Percentiles rank a stretch among this genome's conserved stretches.
These are phyloP conservation scores for Pichia kudriavzevii DNA, from an alignment of 1,139 yeast species.

Conservation along the genomic window DNA sequence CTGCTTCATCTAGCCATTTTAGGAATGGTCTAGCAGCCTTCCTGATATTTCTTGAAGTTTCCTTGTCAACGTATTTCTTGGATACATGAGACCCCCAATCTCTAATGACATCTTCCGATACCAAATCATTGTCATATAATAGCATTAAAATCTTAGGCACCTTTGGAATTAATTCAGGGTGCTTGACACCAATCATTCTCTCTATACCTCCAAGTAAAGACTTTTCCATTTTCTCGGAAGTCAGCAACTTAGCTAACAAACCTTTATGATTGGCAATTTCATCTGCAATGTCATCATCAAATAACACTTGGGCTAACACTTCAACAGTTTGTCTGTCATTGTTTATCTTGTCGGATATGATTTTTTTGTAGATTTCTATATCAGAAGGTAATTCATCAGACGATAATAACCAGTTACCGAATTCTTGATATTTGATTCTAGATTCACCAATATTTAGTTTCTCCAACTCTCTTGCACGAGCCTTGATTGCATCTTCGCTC, in stretches of 20 bases:
- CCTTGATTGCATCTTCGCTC: slow-evolving; percentile 93
- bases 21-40: slow-evolving; percentile 94
- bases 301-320: slow-evolving; percentile 85
- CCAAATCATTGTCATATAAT: slow-evolving; percentile 74
- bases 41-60: slow-evolving; percentile 85
- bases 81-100: slow-evolving; percentile 91
- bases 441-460: slow-evolving; percentile 35
- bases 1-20: slow-evolving; percentile 93
- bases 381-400: slow-evolving; percentile 62
- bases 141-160: slow-evolving; percentile 78
- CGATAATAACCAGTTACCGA: slow-evolving; percentile 83
- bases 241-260: slow-evolving; percentile 68
- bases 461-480: slow-evolving; percentile 84
- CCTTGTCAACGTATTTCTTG: slow-evolving; percentile 90
- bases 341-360: slow-evolving; percentile 67
- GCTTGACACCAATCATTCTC: slow-evolving; percentile 80
- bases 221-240: slow-evolving; percentile 64
- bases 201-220: slow-evolving; percentile 94
- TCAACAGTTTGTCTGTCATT: slow-evolving; percentile 74
- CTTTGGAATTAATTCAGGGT: slow-evolving; percentile 63
- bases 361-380: slow-evolving; percentile 87
- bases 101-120: slow-evolving; percentile 73
- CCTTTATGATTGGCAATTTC: slow-evolving; percentile 78
- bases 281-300: slow-evolving; percentile 67
- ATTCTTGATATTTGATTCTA: slow-evolving; percentile 48